Base-by-base conservation (phyloP, 495 filamentous ascomycete genomes). In the Penicillium roqueforti region DNA sequence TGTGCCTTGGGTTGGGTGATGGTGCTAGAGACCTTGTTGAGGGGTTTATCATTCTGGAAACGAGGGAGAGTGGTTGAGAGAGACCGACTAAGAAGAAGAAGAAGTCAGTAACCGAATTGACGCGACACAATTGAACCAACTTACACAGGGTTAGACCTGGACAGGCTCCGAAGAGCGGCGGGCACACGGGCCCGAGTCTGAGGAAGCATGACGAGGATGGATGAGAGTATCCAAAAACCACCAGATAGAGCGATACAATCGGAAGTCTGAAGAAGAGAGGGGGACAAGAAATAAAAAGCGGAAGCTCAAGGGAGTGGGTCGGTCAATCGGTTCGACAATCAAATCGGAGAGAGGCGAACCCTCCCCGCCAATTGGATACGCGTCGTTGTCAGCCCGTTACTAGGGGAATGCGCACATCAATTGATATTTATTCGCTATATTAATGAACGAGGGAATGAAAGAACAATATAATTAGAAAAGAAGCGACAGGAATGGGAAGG, bases 1-100 rank as follows among this genome's bases (percentile, higher is more conserved):
- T 98, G 93, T 23, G 93, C 89, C 71, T 92, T 96, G 59, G 91
- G 95, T 70, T 97, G 91, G 37, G 93, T 97, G 77, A 98, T 87
- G 64, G 78, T 64, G 44, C 82, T 76, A 47, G 92, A 96, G 70
- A 88, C 80, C 70, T 85, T 87, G 80, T 97, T 97, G 56, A 96
- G 68, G 42, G 61, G 71, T 38, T 65, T 59, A 38, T 65, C 61
- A 25, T 76, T 75, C 46, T 70, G 67, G 51, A 68, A 73, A 41
- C 60, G 71, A 22, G 74, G 68, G 34, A 76, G 59, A 25, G 79
- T 76, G 11, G 77, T 76, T 0, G 76, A 77, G 16, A 81, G 65
- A n/a, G 70, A 64, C 22, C 78, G 78, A 53, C 77, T 80, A 43
- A 11, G 22, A 39, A 51, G 37, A 43, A 45, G 40, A 26, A 42